Conservation (phyloP, 345 rosid species). For the Punica granatum region DNA sequence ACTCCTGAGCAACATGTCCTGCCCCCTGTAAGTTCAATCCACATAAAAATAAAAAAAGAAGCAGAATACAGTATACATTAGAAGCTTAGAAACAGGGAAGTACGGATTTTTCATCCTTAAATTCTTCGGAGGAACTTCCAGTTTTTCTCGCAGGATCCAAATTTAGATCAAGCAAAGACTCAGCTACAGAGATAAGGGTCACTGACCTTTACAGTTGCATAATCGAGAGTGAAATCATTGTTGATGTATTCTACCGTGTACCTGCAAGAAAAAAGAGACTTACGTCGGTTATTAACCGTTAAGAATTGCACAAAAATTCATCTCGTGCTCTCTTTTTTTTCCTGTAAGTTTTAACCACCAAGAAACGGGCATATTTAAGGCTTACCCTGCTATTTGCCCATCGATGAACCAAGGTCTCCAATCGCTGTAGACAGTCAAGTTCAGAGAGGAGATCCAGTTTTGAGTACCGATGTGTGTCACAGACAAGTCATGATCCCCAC, state of each 20-base stretch:
- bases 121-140: too few species aligned
- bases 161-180: too few species aligned
- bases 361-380: neutral
- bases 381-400: conserved; percentile 30
- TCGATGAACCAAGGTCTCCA: conserved; percentile 24
- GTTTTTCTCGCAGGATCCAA: too few species aligned
- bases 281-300: neutral
- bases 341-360: too few species aligned
- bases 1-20: conserved; percentile 27
- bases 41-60: neutral
- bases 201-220: conserved; percentile 18
- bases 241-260: conserved; percentile 17
- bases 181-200: too few species aligned
- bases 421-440: conserved; percentile 11
- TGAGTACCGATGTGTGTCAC: conserved; percentile 22
- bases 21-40: conserved; percentile 12
- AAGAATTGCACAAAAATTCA: too few species aligned
- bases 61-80: neutral
- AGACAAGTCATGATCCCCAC: conserved; percentile 29
- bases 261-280: conserved; percentile 8
- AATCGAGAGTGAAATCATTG: conserved; percentile 13
- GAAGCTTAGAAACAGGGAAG: neutral
- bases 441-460: conserved; percentile 18
- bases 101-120: too few species aligned
- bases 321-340: too few species aligned